Evolutionary conservation across 768 basidiomycete species (phyloP), one percentile per base, ranked within the genome.

Genomic region (Hygrophorus pudorinus): DNA sequence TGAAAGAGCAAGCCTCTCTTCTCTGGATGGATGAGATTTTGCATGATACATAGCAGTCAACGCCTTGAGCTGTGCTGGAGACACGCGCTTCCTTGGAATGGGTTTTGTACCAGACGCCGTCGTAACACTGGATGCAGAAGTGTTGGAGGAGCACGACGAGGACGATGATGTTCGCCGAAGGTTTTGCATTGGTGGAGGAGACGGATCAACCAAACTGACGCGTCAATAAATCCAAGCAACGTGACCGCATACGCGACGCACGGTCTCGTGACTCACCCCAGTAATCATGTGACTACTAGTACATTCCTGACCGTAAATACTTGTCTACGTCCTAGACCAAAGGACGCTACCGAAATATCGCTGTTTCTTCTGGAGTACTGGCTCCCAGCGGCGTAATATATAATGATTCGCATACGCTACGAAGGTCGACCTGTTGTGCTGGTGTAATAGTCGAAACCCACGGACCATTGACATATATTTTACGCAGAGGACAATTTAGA

Each of bases 281-380:
- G 3, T 24, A 24, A 24, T 24, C 24, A 24, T 24, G 24, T 24
- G 24, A 24, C 24, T n/a, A n/a, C n/a, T n/a, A n/a, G n/a, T n/a
- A n/a, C n/a, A n/a, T n/a, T n/a, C n/a, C n/a, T n/a, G n/a, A n/a
- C n/a, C n/a, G n/a, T 34, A 34, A 34, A 3, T 34, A 34, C 10
- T 34, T 20, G n/a, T 13, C 14, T 42, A 16, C 7, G 29, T 42
- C 14, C 16, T 24, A n/a, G 11, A 35, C 20, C 16, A 3, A 17
- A 35, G 11, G 11, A 13, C 11, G 14, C 39, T 24, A 39, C 18
- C 34, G 45, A 46, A 66, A 34, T 30, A 73, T 20, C 34, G 41
- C 56, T 35, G 59, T 59, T 53, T 78, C 76, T 50, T 77, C 75
- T 2, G 59, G 56, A n/a, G 74, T 67, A 41, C 62, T 70, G 8